phyloP scores from a whole-genome alignment of 2,329 filamentous ascomycete species.

The Aspergillus proliferans region DNA sequence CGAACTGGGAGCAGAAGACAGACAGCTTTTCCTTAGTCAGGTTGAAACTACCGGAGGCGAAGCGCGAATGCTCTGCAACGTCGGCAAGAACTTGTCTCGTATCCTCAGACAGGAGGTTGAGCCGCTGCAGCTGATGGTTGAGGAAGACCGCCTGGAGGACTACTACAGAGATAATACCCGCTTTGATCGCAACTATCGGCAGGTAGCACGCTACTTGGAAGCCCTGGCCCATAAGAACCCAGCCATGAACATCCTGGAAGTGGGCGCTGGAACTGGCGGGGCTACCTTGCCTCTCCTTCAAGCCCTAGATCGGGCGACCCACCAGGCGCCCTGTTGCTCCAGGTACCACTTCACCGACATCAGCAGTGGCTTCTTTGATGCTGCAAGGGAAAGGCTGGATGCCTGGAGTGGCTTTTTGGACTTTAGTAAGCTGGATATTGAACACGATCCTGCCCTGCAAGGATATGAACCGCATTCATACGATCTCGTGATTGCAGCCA shows the following conservation, averaged over 20 bases:
- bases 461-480: slow-evolving; percentile 17
- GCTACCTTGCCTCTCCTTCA: slow-evolving; percentile 3
- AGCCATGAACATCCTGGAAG: slow-evolving; percentile 7
- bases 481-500: slow-evolving; percentile 25
- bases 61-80: not conserved
- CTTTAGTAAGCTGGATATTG: slow-evolving; percentile 21
- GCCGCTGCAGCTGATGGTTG: not conserved
- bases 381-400: slow-evolving; percentile 20
- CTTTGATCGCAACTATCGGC: not conserved
- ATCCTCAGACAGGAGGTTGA: not conserved
- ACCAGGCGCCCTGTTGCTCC: slow-evolving; percentile 3
- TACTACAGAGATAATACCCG: not conserved
- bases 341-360: slow-evolving; percentile 16
- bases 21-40: not conserved
- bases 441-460: slow-evolving; percentile 15
- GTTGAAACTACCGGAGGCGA: not conserved
- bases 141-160: not conserved
- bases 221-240: slow-evolving; percentile 7
- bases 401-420: slow-evolving; percentile 18
- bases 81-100: not conserved
- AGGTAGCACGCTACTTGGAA: not conserved
- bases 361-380: slow-evolving; percentile 25
- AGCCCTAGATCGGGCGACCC: not conserved
- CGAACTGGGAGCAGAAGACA: no score
- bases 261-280: slow-evolving; percentile 2